Evolutionary conservation across 768 basidiomycete genomes (phyloP).

Genomic region (Suillus fuscotomentosus): DNA sequence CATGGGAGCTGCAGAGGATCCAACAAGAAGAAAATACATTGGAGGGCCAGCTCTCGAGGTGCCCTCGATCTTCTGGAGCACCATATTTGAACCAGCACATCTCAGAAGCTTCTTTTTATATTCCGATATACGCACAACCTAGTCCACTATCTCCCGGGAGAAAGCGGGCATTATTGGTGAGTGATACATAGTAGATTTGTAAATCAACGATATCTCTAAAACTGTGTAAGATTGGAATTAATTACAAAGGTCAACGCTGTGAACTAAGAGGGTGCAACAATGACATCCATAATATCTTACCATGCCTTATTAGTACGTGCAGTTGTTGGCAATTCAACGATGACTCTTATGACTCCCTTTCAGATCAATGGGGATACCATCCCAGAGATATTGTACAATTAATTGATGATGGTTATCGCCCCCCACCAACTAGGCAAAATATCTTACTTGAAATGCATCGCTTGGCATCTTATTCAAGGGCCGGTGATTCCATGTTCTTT

Average conservation of each 20-base stretch:
- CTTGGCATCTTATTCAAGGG: neutral
- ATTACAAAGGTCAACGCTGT: neutral
- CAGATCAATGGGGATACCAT: neutral
- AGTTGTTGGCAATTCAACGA: neutral
- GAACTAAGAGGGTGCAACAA: constrained; percentile 1
- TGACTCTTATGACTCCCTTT: neutral
- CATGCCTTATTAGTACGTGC: neutral
- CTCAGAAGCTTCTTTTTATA: neutral
- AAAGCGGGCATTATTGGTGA: neutral
- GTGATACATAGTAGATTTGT: neutral
- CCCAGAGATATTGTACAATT: neutral
- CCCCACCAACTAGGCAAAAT: neutral
- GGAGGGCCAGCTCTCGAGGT: neutral
- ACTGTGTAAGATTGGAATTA: neutral
- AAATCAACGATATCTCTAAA: neutral
- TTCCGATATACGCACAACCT: neutral
- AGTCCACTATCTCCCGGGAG: neutral
- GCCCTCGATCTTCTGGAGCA: neutral
- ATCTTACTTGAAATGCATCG: neutral
- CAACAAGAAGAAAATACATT: neutral
- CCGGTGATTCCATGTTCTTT: neutral
- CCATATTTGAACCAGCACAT: neutral
- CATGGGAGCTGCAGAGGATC: neutral
- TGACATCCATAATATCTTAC: neutral
- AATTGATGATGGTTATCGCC: neutral